phyloP scores from a whole-genome alignment of 805 yeast species.

The Candida ficus region DNA sequence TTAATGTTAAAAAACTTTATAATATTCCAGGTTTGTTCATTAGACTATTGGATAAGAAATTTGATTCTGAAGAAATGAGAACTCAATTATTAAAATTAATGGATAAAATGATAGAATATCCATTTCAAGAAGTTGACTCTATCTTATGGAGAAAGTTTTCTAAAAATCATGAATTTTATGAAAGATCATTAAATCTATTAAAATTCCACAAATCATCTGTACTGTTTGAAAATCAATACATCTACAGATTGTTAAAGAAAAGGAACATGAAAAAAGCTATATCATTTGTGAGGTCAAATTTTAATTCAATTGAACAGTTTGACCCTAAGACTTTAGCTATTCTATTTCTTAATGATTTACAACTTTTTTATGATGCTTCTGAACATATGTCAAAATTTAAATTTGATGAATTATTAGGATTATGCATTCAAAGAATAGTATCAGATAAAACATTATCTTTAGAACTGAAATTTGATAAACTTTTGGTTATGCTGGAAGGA shows the following conservation, averaged over 20 bases:
- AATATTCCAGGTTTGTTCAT: conserved; percentile 14
- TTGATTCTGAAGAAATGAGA: neutral
- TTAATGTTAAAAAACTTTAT: conserved; percentile 1
- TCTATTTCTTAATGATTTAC: too few relatives aligned
- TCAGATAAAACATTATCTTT: neutral
- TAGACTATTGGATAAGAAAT: conserved; percentile 4
- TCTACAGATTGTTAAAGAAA: conserved; percentile 9
- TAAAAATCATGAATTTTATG: conserved; percentile 7
- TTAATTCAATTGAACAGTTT: too few relatives aligned
- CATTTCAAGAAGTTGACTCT: conserved; percentile 9
- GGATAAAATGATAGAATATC: neutral
- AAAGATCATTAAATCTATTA: conserved; percentile 4
- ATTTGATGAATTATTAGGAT: too few relatives aligned
- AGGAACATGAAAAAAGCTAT: conserved; percentile 3
- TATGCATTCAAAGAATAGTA: neutral
- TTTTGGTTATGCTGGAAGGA: too few relatives aligned
- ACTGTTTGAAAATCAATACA: conserved; percentile 10
- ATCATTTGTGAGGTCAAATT: too few relatives aligned
- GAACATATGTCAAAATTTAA: too few relatives aligned
- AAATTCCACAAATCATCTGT: neutral
- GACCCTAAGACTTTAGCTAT: too few relatives aligned
- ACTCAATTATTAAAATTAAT: conserved; percentile 4
- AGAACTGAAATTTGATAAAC: too few relatives aligned
- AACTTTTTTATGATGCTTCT: too few relatives aligned
- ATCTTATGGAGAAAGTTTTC: conserved; percentile 7